These are phyloP conservation scores for Brassica juncea DNA, from an alignment of 345 rosid genomes.

Conservation along the genomic window DNA sequence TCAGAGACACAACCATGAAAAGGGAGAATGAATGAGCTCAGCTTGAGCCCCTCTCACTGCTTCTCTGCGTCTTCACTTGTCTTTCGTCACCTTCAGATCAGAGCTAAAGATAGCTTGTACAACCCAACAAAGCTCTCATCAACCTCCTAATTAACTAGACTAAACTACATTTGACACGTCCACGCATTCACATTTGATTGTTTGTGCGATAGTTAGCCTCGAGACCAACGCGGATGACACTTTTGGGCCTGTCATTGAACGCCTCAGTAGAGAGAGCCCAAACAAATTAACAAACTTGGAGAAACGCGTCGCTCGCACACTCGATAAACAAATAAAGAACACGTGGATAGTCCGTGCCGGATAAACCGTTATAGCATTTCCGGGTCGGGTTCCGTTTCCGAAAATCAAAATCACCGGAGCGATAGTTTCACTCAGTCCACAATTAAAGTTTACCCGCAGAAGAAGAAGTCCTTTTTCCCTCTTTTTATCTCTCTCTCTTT, in stretches of 20 bases:
- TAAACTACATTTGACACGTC: slow-evolving; percentile 1
- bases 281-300: neutral
- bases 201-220: slow-evolving; percentile 13
- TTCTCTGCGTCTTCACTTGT: neutral
- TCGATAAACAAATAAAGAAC: neutral
- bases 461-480: neutral
- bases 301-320: neutral
- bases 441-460: slow-evolving; percentile 28
- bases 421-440: slow-evolving; percentile 32
- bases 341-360: neutral
- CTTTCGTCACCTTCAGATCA: neutral
- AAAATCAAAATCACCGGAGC: slow-evolving; percentile 29
- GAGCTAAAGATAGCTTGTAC: neutral
- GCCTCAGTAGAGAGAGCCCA: neutral
- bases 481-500: neutral
- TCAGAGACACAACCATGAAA: no score
- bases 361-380: neutral
- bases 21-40: no score
- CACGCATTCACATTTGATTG: no score
- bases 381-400: slow-evolving; percentile 4
- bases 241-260: neutral
- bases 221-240: neutral
- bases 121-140: neutral
- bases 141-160: neutral
- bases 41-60: neutral